These are phyloP conservation scores for Gymnopilus dilepis DNA, from an alignment of 768 basidiomycete species.

Conservation along the genomic window DNA sequence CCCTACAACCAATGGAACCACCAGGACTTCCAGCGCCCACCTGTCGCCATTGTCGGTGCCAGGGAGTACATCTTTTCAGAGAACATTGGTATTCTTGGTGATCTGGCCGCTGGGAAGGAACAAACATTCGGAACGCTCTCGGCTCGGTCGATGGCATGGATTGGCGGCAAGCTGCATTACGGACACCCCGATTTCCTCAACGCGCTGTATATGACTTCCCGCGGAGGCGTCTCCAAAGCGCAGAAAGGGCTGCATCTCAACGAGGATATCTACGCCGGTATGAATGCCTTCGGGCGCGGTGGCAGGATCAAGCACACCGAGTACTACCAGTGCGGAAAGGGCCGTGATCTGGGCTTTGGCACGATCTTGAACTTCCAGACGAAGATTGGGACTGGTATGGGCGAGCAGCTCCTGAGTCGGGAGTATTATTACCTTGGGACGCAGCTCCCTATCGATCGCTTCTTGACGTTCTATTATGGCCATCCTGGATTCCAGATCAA, in stretches of 20 bases:
- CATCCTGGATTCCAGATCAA: slow-evolving; percentile 99
- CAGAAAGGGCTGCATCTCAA: slow-evolving; percentile 99
- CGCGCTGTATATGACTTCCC: slow-evolving; percentile 96
- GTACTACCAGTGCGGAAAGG: slow-evolving; percentile 99
- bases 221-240: slow-evolving; percentile 97
- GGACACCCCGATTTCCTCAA: slow-evolving; percentile 99
- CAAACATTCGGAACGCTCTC: slow-evolving; percentile 98
- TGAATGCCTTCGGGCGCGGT: slow-evolving; percentile 97
- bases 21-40: slow-evolving; percentile 85
- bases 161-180: slow-evolving; percentile 98
- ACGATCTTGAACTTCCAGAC: slow-evolving; percentile 99
- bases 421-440: slow-evolving; percentile 99
- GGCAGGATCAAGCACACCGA: slow-evolving; percentile 99
- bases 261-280: slow-evolving; percentile 99
- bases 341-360: slow-evolving; percentile 97
- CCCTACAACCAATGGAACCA: slow-evolving; percentile 92
- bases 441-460: slow-evolving; percentile 96
- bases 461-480: slow-evolving; percentile 99
- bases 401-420: slow-evolving; percentile 98
- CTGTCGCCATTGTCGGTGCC: slow-evolving; percentile 97
- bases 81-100: slow-evolving; percentile 98
- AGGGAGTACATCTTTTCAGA: slow-evolving; percentile 99
- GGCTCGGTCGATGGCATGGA: slow-evolving; percentile 95
- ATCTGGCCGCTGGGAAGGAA: slow-evolving; percentile 98
- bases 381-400: slow-evolving; percentile 99